Evolutionary conservation across 1,139 yeast genomes (phyloP).

Genomic region (Blastobotrys persicus): DNA sequence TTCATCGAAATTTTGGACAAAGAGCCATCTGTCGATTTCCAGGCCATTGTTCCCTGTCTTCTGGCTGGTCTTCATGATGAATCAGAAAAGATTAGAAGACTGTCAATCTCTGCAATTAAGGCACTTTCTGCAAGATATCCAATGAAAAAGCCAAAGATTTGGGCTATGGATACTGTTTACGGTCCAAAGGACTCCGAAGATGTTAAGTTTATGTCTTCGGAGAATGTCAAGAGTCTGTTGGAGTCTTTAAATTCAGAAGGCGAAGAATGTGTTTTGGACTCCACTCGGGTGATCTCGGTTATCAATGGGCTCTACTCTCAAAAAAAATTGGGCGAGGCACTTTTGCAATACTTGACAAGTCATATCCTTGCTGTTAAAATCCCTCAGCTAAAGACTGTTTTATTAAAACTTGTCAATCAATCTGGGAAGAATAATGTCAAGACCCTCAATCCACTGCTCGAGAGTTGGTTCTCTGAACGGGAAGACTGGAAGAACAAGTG

Average conservation of each 20-base stretch:
- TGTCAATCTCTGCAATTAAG: slow-evolving; percentile 44
- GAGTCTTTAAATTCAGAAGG: slow-evolving; percentile 40
- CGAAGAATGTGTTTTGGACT: slow-evolving; percentile 48
- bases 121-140: slow-evolving; percentile 37
- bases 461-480: slow-evolving; percentile 46
- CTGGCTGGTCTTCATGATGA: slow-evolving; percentile 32
- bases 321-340: slow-evolving; percentile 24
- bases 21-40: slow-evolving; percentile 32
- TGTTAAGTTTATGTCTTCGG: slow-evolving; percentile 55
- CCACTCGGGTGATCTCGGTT: slow-evolving; percentile 41
- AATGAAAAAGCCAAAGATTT: slow-evolving; percentile 41
- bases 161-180: slow-evolving; percentile 43
- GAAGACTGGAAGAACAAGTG: slow-evolving; percentile 47
- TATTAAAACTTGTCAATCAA: slow-evolving; percentile 41
- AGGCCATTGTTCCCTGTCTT: slow-evolving; percentile 35
- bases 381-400: slow-evolving; percentile 46
- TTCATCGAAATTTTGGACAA: slow-evolving; percentile 23
- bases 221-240: slow-evolving; percentile 55
- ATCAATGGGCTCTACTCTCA: slow-evolving; percentile 32
- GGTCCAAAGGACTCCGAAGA: slow-evolving; percentile 49
- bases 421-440: slow-evolving; percentile 37
- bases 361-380: slow-evolving; percentile 47
- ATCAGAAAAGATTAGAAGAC: slow-evolving; percentile 39
- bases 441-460: slow-evolving; percentile 34
- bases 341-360: slow-evolving; percentile 49